Conservation (phyloP, 306 rosid species). For the Vigna unguiculata region DNA sequence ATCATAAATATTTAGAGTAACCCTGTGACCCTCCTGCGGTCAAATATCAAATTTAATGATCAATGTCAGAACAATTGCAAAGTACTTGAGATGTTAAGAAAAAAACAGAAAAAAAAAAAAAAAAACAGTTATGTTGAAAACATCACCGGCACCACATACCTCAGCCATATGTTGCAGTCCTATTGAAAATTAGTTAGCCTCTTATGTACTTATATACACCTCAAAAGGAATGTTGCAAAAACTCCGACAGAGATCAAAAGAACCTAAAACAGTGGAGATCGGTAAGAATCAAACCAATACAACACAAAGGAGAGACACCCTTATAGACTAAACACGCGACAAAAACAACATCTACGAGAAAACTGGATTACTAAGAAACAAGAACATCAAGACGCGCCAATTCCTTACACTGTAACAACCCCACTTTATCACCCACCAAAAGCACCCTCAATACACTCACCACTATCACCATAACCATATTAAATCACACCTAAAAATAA, state of each 20-base stretch:
- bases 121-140: background rate
- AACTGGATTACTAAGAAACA: background rate
- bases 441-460: background rate
- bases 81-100: background rate
- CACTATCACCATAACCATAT: background rate
- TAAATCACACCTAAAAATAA: background rate
- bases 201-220: background rate
- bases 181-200: background rate
- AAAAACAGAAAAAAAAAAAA: background rate
- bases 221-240: background rate
- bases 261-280: constrained; percentile 28
- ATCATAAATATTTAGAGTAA: constrained; percentile 79
- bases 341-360: background rate
- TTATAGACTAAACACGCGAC: background rate
- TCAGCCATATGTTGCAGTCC: constrained; percentile 64
- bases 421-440: background rate
- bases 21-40: constrained; percentile 87
- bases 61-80: background rate
- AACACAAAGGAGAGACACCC: background rate
- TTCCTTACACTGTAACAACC: constrained; percentile 12
- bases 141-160: constrained; percentile 52
- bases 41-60: background rate
- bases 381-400: constrained; percentile 9
- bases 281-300: background rate
- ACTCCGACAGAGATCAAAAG: constrained; percentile 8